Evolutionary conservation across 257 asterid species (phyloP).

Genomic region (Plantago major): DNA sequence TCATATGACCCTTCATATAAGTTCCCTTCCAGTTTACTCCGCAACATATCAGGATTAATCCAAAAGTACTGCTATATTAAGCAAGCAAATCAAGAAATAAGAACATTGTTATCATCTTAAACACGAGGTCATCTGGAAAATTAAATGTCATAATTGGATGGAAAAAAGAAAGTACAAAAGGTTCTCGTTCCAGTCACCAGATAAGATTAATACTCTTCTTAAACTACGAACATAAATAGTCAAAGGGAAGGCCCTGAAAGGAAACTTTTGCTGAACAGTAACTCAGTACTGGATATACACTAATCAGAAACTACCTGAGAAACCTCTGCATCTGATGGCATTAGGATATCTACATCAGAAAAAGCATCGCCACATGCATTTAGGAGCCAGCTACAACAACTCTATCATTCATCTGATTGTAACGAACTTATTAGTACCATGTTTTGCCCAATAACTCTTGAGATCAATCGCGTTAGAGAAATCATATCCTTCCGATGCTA

Average conservation of each 20-base stretch:
- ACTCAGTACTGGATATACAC: slow-evolving; percentile 34
- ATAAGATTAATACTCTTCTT: slow-evolving; percentile 28
- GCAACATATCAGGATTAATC: neutral
- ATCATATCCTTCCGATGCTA: slow-evolving; percentile 62
- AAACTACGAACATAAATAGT: slow-evolving; percentile 35
- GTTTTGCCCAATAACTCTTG: slow-evolving; percentile 85
- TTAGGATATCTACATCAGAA: slow-evolving; percentile 57
- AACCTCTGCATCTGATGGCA: slow-evolving; percentile 38
- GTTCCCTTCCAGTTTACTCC: too few species aligned
- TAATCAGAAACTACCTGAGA: slow-evolving; percentile 44
- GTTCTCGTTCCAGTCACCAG: slow-evolving; percentile 29
- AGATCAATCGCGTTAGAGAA: slow-evolving; percentile 73
- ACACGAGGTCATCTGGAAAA: slow-evolving; percentile 4
- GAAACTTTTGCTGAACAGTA: slow-evolving; percentile 21
- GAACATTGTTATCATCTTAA: neutral
- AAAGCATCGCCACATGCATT: slow-evolving; percentile 28
- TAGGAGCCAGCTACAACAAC: slow-evolving; percentile 28
- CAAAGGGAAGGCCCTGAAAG: slow-evolving; percentile 25
- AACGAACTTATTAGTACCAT: slow-evolving; percentile 90
- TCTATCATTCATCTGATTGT: slow-evolving; percentile 54
- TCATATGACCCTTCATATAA: too few species aligned
- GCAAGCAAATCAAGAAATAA: neutral
- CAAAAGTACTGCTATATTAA: neutral
- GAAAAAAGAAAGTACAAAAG: slow-evolving; percentile 12
- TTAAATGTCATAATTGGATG: slow-evolving; percentile 1